These are phyloP conservation scores for Penicillium salamii DNA, from an alignment of 495 filamentous ascomycete species.

Conservation along the genomic window DNA sequence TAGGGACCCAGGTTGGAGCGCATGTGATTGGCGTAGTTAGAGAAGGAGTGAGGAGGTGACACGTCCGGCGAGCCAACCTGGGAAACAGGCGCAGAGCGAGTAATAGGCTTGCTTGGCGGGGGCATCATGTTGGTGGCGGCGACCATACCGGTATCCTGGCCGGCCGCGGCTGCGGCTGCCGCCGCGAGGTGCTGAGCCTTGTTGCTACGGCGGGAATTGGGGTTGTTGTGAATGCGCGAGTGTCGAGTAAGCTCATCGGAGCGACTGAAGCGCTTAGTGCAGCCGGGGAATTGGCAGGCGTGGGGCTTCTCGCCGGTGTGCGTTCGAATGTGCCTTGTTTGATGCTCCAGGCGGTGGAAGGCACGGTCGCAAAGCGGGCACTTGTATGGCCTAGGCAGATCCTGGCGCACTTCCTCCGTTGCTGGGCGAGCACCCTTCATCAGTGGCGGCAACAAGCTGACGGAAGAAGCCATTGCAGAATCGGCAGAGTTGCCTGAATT, in stretches of 20 bases:
- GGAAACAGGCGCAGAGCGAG: conserved; percentile 85
- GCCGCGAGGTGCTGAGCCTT: conserved; percentile 69
- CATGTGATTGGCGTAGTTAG: conserved; percentile 66
- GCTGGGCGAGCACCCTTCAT: conserved; percentile 65
- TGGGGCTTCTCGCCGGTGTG: conserved; percentile 99
- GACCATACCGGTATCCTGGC: conserved; percentile 50
- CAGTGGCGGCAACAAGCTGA: conserved; percentile 62
- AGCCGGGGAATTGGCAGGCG: conserved; percentile 88
- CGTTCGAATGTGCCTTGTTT: conserved; percentile 95
- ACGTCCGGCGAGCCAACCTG: conserved; percentile 90
- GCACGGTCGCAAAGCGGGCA: conserved; percentile 98
- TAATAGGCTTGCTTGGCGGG: conserved; percentile 67
- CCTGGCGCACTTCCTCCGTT: conserved; percentile 59
- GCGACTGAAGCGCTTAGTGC: conserved; percentile 95
- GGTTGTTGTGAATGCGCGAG: conserved; percentile 98
- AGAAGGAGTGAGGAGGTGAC: conserved; percentile 89
- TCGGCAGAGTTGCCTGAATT: conserved; percentile 40
- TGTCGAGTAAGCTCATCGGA: conserved; percentile 97
- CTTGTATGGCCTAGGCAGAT: conserved; percentile 95
- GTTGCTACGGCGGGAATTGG: conserved; percentile 91
- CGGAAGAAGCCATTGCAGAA: conserved; percentile 64
- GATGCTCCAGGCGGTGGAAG: conserved; percentile 97
- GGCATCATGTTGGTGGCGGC: conserved; percentile 65
- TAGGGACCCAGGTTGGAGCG: conserved; percentile 64
- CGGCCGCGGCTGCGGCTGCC: conserved; percentile 50